A percentile compares a stretch with the other conserved stretches of the same genome.
Conservation (phyloP, 306 rosid genomes). For the Prunus davidiana region DNA sequence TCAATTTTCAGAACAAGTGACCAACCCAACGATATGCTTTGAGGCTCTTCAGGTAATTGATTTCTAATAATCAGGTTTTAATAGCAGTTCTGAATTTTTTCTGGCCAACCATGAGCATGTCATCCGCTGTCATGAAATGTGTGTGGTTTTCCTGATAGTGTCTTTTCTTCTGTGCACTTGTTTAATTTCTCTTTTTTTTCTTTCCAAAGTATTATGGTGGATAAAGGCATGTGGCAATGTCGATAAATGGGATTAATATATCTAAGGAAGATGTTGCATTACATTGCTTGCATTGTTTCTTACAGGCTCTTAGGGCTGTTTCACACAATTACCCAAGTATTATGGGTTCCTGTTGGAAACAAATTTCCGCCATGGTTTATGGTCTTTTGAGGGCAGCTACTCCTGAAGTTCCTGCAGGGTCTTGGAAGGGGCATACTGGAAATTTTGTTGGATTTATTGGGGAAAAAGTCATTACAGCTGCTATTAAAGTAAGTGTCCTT, state of each 20-base stretch:
- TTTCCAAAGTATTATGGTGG: not conserved
- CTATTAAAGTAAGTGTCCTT: conserved; percentile 55
- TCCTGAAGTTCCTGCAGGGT: conserved; percentile 48
- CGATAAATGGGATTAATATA: not conserved
- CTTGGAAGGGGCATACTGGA: conserved; percentile 51
- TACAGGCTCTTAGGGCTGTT: conserved; percentile 79
- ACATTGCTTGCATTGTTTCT: conserved; percentile 12
- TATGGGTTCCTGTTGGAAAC: conserved; percentile 68
- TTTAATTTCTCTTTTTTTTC: not conserved
- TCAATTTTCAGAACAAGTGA: conserved; percentile 53
- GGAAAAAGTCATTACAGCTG: conserved; percentile 63
- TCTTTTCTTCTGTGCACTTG: not conserved
- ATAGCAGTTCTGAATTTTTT: conserved; percentile 4
- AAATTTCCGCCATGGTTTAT: conserved; percentile 56
- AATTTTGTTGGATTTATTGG: conserved; percentile 36
- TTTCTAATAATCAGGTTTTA: not conserved
- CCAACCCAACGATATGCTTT: conserved; percentile 62
- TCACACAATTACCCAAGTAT: conserved; percentile 79
- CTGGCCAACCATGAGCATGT: not conserved
- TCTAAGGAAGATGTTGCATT: not conserved
- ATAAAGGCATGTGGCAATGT: not conserved
- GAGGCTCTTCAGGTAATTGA: conserved; percentile 91
- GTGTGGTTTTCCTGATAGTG: not conserved
- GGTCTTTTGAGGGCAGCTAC: conserved; percentile 43
- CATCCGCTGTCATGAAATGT: not conserved